phyloP scores from a whole-genome alignment of 2,329 filamentous ascomycete genomes.

The Nannizziopsis barbatae region DNA sequence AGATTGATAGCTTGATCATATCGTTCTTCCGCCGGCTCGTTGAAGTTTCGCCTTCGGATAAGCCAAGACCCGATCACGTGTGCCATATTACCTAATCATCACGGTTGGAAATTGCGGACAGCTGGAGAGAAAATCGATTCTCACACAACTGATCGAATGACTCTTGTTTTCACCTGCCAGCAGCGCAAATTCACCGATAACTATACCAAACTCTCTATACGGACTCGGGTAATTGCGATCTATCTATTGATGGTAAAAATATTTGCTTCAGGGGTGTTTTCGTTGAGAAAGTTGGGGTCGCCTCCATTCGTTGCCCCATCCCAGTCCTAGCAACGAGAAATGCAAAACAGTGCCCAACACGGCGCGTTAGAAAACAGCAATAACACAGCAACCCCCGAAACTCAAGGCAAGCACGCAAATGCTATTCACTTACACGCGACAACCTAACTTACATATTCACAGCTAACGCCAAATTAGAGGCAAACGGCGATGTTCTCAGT shows the following conservation, averaged over 20 bases:
- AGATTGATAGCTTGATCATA: background rate
- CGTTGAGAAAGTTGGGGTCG: slow-evolving; percentile 39
- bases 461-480: slow-evolving; percentile 2
- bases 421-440: background rate
- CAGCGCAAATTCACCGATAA: slow-evolving; percentile 34
- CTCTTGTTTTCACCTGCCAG: slow-evolving; percentile 27
- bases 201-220: slow-evolving; percentile 35
- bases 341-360: slow-evolving; percentile 38
- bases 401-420: slow-evolving; percentile 19
- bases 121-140: slow-evolving; percentile 29
- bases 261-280: slow-evolving; percentile 26
- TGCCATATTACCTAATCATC: slow-evolving; percentile 25
- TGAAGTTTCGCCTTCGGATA: background rate
- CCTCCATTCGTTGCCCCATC: slow-evolving; percentile 32
- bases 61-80: slow-evolving; percentile 6
- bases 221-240: slow-evolving; percentile 22
- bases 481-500: slow-evolving; percentile 20
- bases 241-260: slow-evolving; percentile 34
- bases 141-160: slow-evolving; percentile 27
- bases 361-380: slow-evolving; percentile 32
- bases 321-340: slow-evolving; percentile 32
- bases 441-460: slow-evolving; percentile 2
- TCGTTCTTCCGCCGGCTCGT: background rate
- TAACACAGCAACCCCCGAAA: slow-evolving; percentile 28
- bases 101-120: slow-evolving; percentile 22